These are phyloP conservation scores for Colletotrichum tamarilloi DNA, from an alignment of 2,329 filamentous ascomycete genomes.

Conservation along the genomic window DNA sequence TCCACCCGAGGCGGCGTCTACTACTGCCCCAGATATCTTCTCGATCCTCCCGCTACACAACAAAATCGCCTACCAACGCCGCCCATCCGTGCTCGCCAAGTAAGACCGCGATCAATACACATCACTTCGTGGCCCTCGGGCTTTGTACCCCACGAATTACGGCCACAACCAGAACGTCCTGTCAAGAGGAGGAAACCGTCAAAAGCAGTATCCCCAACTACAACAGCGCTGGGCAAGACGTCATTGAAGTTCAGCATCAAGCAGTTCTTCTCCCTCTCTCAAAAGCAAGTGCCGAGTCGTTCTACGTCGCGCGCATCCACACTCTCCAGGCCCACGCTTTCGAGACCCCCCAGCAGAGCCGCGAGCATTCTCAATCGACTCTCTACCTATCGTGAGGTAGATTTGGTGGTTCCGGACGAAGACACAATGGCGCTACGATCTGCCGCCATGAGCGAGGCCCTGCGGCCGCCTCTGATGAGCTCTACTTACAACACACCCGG, in stretches of 20 bases:
- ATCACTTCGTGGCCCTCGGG: slow-evolving; percentile 54
- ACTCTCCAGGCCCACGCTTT: slow-evolving; percentile 15
- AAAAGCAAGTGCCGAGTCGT: slow-evolving; percentile 27
- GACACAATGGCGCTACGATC: slow-evolving; percentile 37
- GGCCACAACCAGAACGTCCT: slow-evolving; percentile 51
- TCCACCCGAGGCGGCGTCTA: slow-evolving; percentile 41
- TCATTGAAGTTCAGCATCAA: slow-evolving; percentile 31
- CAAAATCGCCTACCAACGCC: slow-evolving; percentile 45
- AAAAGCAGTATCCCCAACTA: slow-evolving; percentile 25
- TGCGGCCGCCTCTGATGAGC: slow-evolving; percentile 35
- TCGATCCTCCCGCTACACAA: slow-evolving; percentile 31
- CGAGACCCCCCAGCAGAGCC: slow-evolving; percentile 27
- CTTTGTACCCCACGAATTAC: slow-evolving; percentile 58
- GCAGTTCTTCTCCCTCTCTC: slow-evolving; percentile 32
- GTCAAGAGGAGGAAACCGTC: slow-evolving; percentile 42
- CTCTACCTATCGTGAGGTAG: slow-evolving; percentile 25
- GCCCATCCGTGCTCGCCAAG: slow-evolving; percentile 52
- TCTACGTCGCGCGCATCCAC: slow-evolving; percentile 29
- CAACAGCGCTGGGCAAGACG: slow-evolving; percentile 34
- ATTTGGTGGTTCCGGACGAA: slow-evolving; percentile 32
- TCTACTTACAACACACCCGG: slow-evolving; percentile 41
- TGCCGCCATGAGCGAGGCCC: slow-evolving; percentile 29
- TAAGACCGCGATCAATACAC: slow-evolving; percentile 54
- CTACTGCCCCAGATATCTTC: slow-evolving; percentile 41
- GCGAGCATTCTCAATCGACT: slow-evolving; percentile 28